These are phyloP conservation scores for Russula emetica DNA, from an alignment of 768 basidiomycete genomes.

Conservation along the genomic window DNA sequence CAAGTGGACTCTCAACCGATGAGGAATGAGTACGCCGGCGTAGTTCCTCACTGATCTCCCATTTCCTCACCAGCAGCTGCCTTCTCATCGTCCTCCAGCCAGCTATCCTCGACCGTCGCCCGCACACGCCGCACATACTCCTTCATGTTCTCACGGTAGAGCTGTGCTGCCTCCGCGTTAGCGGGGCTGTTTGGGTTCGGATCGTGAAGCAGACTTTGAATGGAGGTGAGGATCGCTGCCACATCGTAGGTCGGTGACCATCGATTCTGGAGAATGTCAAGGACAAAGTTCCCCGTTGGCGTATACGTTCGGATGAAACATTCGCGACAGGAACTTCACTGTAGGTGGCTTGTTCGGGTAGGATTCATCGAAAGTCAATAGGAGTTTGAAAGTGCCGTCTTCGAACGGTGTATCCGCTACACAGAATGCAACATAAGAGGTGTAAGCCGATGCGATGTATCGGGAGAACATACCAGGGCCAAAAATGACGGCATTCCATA, in stretches of 20 bases:
- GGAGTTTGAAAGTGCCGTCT: conserved; percentile 96
- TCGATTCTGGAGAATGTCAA: conserved; percentile 97
- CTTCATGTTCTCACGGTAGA: conserved; percentile 98
- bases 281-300: conserved; percentile 96
- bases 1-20: not conserved
- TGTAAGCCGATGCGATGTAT: not conserved
- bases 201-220: conserved; percentile 93
- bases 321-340: conserved; percentile 93
- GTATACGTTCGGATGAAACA: conserved; percentile 99
- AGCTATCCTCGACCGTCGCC: conserved; percentile 90
- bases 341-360: conserved; percentile 99
- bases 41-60: conserved; percentile 19
- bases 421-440: conserved; percentile 6
- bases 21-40: conserved; percentile 7
- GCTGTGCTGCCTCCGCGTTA: conserved; percentile 95
- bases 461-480: conserved; percentile 71
- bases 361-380: conserved; percentile 93
- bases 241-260: conserved; percentile 99
- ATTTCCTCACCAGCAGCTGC: conserved; percentile 53
- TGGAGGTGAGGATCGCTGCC: conserved; percentile 93
- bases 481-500: conserved; percentile 99
- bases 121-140: conserved; percentile 94
- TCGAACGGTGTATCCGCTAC: conserved; percentile 98
- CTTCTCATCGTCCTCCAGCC: conserved; percentile 75
- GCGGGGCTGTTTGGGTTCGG: conserved; percentile 98